These are phyloP conservation scores for Colletotrichum eleusines DNA, from an alignment of 2,329 filamentous ascomycete species.

Conservation along the genomic window DNA sequence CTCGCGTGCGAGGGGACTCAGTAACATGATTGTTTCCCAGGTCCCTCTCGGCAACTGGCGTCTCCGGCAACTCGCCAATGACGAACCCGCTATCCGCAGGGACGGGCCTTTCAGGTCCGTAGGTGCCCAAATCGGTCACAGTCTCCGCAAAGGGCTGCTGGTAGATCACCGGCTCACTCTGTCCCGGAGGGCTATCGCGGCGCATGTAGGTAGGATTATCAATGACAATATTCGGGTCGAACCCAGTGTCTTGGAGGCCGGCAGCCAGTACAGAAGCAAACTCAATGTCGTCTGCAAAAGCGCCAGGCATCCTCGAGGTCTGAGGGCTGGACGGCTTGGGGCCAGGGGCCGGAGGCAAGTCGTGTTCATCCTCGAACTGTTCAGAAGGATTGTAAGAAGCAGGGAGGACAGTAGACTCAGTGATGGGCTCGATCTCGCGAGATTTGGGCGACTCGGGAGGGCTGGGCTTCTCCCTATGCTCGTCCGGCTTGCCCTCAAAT, in stretches of 20 bases:
- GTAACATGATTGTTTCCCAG: slow-evolving; percentile 39
- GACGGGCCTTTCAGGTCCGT: slow-evolving; percentile 48
- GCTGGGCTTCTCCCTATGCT: slow-evolving; percentile 36
- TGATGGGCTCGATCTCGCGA: slow-evolving; percentile 38
- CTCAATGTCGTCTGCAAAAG: slow-evolving; percentile 75
- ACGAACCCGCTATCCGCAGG: slow-evolving; percentile 57
- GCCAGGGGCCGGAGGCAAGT: slow-evolving; percentile 65
- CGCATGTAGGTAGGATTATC: slow-evolving; percentile 73
- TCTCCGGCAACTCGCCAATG: slow-evolving; percentile 61
- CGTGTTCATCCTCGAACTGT: slow-evolving; percentile 55
- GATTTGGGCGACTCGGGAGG: slow-evolving; percentile 43
- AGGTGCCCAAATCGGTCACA: slow-evolving; percentile 55
- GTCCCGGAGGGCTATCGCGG: slow-evolving; percentile 73
- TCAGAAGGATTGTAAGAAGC: slow-evolving; percentile 35
- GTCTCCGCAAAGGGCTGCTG: slow-evolving; percentile 63
- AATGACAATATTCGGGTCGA: slow-evolving; percentile 78
- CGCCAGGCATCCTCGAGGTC: slow-evolving; percentile 69
- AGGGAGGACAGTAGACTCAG: background rate
- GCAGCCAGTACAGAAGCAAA: slow-evolving; percentile 79
- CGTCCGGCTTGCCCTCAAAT: slow-evolving; percentile 37
- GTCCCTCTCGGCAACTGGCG: slow-evolving; percentile 46
- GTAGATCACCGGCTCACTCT: slow-evolving; percentile 64
- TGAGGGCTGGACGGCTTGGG: slow-evolving; percentile 67
- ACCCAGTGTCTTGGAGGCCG: slow-evolving; percentile 75
- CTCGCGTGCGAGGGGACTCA: slow-evolving; percentile 47